A percentile compares a stretch with the other conserved stretches of the same genome.
Conservation (phyloP, 345 rosid species). For the Linum usitatissimum region DNA sequence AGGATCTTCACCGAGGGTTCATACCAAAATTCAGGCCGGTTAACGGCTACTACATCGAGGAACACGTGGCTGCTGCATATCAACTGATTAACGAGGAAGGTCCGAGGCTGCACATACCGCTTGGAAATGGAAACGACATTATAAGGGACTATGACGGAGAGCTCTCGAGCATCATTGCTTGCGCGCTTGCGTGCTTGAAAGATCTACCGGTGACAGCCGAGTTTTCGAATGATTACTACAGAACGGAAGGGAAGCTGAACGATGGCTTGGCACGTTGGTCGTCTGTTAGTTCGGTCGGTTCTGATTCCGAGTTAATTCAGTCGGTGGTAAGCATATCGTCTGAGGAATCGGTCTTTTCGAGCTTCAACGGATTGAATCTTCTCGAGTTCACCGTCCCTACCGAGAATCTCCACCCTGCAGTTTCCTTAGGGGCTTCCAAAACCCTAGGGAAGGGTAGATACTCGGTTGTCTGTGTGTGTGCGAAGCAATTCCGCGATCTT, state of each 20-base stretch:
- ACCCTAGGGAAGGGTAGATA: slow-evolving; percentile 68
- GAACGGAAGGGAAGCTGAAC: slow-evolving; percentile 23
- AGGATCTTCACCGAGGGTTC: slow-evolving; percentile 50
- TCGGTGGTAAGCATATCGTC: slow-evolving; percentile 30
- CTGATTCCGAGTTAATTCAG: slow-evolving; percentile 38
- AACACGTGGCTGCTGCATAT: slow-evolving; percentile 32
- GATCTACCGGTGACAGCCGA: slow-evolving; percentile 23
- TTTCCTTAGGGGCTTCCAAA: slow-evolving; percentile 48
- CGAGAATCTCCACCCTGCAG: slow-evolving; percentile 40
- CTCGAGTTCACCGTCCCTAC: slow-evolving; percentile 53
- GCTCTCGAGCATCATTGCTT: slow-evolving; percentile 85
- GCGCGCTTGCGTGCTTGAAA: slow-evolving; percentile 56
- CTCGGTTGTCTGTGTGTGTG: slow-evolving; percentile 60
- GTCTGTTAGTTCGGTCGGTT: slow-evolving; percentile 30
- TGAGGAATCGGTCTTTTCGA: slow-evolving; percentile 49
- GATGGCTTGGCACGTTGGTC: slow-evolving; percentile 35
- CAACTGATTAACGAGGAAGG: slow-evolving; percentile 67
- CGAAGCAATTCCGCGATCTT: slow-evolving; percentile 66
- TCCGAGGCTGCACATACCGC: slow-evolving; percentile 58
- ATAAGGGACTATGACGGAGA: slow-evolving; percentile 86
- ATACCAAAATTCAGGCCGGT: slow-evolving; percentile 40
- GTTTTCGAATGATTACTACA: slow-evolving; percentile 8
- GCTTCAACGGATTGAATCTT: slow-evolving; percentile 60
- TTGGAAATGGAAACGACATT: slow-evolving; percentile 38
- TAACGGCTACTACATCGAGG: slow-evolving; percentile 30